These are phyloP conservation scores for Apium graveolens DNA, from an alignment of 129 eudicot species.

Conservation along the genomic window DNA sequence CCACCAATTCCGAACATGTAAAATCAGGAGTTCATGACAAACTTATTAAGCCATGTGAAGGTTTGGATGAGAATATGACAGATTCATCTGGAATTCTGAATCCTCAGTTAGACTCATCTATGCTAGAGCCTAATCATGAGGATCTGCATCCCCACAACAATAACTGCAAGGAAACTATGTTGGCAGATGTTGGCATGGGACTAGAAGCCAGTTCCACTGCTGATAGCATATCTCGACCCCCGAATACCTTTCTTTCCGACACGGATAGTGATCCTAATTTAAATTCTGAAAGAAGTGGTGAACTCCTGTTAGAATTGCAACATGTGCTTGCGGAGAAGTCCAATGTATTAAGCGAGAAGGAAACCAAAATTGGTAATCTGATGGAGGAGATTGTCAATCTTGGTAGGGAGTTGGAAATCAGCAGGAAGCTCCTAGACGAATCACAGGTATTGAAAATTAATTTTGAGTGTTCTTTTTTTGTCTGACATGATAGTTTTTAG, in stretches of 20 bases:
- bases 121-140: constrained; percentile 68
- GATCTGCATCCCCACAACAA: constrained; percentile 43
- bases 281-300: constrained; percentile 25
- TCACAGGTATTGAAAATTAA: constrained; percentile 60
- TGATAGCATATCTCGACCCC: constrained; percentile 44
- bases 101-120: constrained; percentile 71
- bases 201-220: constrained; percentile 52
- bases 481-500: neutral
- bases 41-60: constrained; percentile 36
- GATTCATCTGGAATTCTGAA: constrained; percentile 61
- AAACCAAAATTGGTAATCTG: constrained; percentile 40
- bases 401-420: constrained; percentile 59
- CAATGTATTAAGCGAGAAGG: constrained; percentile 41
- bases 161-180: constrained; percentile 34
- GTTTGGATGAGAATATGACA: constrained; percentile 75
- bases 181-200: constrained; percentile 37
- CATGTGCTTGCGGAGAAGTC: constrained; percentile 47
- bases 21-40: constrained; percentile 36
- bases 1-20: constrained; percentile 33
- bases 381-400: constrained; percentile 55
- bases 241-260: constrained; percentile 28
- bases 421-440: constrained; percentile 64
- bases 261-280: constrained; percentile 23
- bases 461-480: neutral
- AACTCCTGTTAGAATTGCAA: constrained; percentile 53